Conservation (phyloP, 805 yeast genomes). For the Naumovozyma dairenensis region DNA sequence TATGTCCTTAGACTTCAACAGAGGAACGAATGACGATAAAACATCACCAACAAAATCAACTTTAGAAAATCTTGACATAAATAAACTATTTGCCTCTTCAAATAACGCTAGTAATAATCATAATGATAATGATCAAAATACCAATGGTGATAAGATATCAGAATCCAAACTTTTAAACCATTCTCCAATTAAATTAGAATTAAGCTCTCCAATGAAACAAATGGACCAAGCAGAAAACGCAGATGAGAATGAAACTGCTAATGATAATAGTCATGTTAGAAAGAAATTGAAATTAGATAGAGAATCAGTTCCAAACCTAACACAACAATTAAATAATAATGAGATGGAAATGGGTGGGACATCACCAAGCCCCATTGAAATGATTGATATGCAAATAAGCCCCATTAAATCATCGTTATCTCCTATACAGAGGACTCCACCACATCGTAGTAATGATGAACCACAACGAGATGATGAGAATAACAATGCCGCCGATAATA, state of each 20-base stretch:
- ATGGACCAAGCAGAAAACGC: conserved; percentile 1
- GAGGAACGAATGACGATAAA: background rate
- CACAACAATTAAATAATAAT: conserved; percentile 4
- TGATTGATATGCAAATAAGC: conserved; percentile 12
- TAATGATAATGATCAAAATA: conserved; percentile 1
- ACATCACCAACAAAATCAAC: conserved; percentile 1
- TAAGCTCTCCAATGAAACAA: conserved; percentile 16
- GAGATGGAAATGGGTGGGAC: conserved; percentile 1
- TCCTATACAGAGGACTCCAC: background rate
- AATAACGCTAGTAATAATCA: background rate
- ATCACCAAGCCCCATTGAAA: conserved; percentile 24
- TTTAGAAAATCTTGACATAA: conserved; percentile 16
- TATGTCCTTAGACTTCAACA: background rate
- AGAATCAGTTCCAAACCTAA: conserved; percentile 13
- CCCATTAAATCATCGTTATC: conserved; percentile 3
- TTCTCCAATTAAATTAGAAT: conserved; percentile 17
- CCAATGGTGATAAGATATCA: too few relatives aligned
- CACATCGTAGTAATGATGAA: conserved; percentile 1
- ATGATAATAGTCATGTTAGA: conserved; percentile 5
- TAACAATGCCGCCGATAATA: background rate
- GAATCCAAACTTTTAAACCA: too few relatives aligned
- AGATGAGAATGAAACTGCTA: background rate
- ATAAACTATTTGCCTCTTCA: conserved; percentile 16
- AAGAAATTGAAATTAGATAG: conserved; percentile 15
- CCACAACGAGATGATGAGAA: conserved; percentile 1